Evolutionary conservation across 2,329 filamentous ascomycete genomes (phyloP), one percentile per base, ranked within the genome.

Genomic region (Biscogniauxia sp.): DNA sequence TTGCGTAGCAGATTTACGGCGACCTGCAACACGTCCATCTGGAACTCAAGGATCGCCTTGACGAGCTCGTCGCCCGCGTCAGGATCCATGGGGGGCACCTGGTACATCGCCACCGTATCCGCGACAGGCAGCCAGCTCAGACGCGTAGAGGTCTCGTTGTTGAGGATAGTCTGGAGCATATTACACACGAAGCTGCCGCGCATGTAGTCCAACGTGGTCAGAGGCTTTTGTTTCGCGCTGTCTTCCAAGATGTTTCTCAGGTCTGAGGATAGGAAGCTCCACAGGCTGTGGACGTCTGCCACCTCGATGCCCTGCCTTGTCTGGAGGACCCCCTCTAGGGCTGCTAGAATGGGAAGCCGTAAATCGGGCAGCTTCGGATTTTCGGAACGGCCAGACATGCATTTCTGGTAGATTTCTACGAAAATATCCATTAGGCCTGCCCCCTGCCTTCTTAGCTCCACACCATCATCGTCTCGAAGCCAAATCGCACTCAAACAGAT

Each of bases 401-500:
- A 61, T 45, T 60, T 59, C 51, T 58, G 76, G 76, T 90, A 90
- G 0, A 90, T 75, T 13, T 88, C 85, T 56, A 88, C 70, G 32
- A 90, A 78, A 78, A 90, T 82, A 65, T 90, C 88, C 61, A 80
- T 81, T 55, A 90, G 73, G 0, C 85, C 86, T 0, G 81, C 79
- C 11, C 81, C 82, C 67, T 88, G 83, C 54, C 77, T 80, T 11
- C 86, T 77, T 49, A 90, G 69, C 7, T 76, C 73, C 15, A 86
- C 82, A 50, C 85, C 86, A 50, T 90, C 87, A 59, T 91, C 88
- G 63, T 91, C 88, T 7, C 85, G 79, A n/a, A 90, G 75, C 88
- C 88, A 91, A 19, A 90, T 79, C 0, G 86, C 81, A 28, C 90
- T 69, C 0, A 83, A 76, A 52, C 85, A 77, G 20, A 89, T 73